Conservation (phyloP, 345 rosid species). For the Gossypium stocksii region DNA sequence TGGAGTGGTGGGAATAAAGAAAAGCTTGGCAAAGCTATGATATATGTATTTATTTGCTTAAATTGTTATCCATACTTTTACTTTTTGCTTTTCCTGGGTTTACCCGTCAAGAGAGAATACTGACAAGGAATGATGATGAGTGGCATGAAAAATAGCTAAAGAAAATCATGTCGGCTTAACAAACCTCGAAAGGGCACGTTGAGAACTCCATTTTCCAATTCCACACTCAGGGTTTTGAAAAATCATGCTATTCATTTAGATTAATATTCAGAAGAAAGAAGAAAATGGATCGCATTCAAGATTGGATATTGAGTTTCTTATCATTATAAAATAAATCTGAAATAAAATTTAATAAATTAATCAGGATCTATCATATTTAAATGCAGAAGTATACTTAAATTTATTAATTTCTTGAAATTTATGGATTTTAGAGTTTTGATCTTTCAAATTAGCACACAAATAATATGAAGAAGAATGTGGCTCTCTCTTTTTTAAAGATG, state of each 20-base stretch:
- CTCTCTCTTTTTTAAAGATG: no score
- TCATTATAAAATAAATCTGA: no score
- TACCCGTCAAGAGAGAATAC: neutral
- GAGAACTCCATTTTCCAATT: neutral
- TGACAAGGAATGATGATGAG: neutral
- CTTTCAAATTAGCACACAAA: no score
- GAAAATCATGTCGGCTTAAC: slow-evolving; percentile 1
- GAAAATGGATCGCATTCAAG: no score
- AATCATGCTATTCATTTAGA: no score
- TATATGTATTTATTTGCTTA: neutral
- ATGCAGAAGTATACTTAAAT: rapidly evolving
- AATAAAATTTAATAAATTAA: neutral
- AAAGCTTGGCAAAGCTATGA: neutral
- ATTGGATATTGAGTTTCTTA: no score
- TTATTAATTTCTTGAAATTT: rapidly evolving
- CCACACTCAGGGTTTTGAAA: no score
- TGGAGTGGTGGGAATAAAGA: neutral
- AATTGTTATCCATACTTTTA: neutral
- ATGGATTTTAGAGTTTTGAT: rapidly evolving
- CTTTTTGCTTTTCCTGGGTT: neutral
- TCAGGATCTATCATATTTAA: no score
- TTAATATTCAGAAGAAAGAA: no score
- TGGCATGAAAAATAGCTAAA: neutral
- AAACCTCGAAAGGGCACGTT: neutral
- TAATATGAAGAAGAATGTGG: no score